phyloP scores from a whole-genome alignment of 768 basidiomycete species.

The Auricularia auricula-judae region DNA sequence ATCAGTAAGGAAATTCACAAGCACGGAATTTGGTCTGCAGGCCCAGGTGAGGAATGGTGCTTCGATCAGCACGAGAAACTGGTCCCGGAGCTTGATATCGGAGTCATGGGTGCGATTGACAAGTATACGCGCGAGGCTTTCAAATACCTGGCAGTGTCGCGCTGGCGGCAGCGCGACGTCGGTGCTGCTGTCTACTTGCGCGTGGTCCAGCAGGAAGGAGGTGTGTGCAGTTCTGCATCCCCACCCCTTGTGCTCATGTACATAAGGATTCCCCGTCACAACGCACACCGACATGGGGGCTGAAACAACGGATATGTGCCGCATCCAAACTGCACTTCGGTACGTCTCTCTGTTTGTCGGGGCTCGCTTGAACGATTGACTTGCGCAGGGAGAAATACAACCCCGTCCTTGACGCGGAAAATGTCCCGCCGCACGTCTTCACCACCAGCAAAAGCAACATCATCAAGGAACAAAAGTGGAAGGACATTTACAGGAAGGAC shows the following conservation, averaged over 20 bases:
- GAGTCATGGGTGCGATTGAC: background rate
- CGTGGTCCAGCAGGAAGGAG: background rate
- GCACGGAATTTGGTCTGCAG: background rate
- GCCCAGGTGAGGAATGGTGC: background rate
- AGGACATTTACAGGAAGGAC: background rate
- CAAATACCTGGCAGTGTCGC: background rate
- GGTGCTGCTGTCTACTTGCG: background rate
- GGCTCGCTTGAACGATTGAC: background rate
- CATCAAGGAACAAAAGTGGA: background rate
- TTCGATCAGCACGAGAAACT: slow-evolving; percentile 1
- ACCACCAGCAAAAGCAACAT: background rate
- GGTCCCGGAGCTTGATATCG: background rate
- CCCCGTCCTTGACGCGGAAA: background rate
- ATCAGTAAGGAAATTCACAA: background rate
- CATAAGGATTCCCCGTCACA: background rate
- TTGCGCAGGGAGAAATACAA: background rate
- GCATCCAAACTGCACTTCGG: background rate
- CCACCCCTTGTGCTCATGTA: slow-evolving; percentile 3
- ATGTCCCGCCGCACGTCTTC: background rate
- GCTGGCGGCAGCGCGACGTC: background rate
- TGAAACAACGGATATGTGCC: background rate
- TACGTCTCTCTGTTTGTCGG: too few species aligned
- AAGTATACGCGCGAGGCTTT: background rate
- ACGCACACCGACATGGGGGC: background rate
- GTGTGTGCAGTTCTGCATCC: slow-evolving; percentile 1